phyloP scores from a whole-genome alignment of 176 grass and related monocot genomes.

The bread wheat (Triticum aestivum) region IWGSC_CS_RefSeq_v2.1 NC_057798.1:731824743-731825242 shows the following conservation, averaged over 20 bases:
- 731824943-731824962: not conserved
- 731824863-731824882: too few relatives aligned
- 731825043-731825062: too few relatives aligned
- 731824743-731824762: not conserved
- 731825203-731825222: not conserved
- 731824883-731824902: too few relatives aligned
- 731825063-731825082: too few relatives aligned
- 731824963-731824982: not conserved
- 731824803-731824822: not conserved
- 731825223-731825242: not conserved
- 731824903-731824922: too few relatives aligned
- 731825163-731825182: too few relatives aligned
- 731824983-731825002: not conserved
- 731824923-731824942: too few relatives aligned
- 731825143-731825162: too few relatives aligned
- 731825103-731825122: too few relatives aligned
- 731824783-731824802: not conserved
- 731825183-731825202: too few relatives aligned
- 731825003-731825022: not conserved
- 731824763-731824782: not conserved
- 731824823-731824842: slow-evolving; percentile 20
- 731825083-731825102: too few relatives aligned
- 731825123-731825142: too few relatives aligned
- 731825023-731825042: not conserved
- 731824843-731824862: slow-evolving; percentile 30